Evolutionary conservation across 441 rosid genomes (phyloP).

Genomic region (Erodium trifolium): DNA sequence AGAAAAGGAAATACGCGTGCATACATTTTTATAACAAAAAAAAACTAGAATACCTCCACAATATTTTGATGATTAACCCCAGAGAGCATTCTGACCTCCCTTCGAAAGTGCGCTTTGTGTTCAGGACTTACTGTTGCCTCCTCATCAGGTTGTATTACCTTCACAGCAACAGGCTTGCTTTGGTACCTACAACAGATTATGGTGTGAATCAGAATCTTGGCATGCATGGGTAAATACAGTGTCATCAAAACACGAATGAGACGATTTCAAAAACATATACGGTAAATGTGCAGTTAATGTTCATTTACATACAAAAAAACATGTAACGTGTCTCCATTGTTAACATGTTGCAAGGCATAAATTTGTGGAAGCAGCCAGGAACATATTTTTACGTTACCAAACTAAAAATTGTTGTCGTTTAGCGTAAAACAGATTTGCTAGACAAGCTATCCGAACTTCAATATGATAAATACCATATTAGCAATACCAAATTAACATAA

Average conservation of each 20-base stretch:
- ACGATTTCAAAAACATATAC: not conserved
- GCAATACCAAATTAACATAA: no score
- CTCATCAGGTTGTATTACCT: constrained; percentile 40
- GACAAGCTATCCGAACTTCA: no score
- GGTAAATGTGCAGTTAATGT: no score
- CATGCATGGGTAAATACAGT: no score
- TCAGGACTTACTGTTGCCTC: constrained; percentile 25
- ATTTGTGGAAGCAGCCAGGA: no score
- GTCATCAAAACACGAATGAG: not conserved
- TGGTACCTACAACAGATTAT: constrained; percentile 28
- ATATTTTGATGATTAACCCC: constrained; percentile 42
- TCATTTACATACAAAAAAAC: no score
- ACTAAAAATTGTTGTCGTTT: no score
- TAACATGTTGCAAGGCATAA: no score
- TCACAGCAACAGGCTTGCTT: constrained; percentile 42
- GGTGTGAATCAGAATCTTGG: not conserved
- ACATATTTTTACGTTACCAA: no score
- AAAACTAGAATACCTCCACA: constrained; percentile 36
- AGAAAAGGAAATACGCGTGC: not conserved
- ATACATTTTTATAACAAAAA: not conserved
- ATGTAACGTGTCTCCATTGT: no score
- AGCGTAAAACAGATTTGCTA: no score
- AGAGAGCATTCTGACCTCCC: constrained; percentile 50
- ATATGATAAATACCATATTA: no score
- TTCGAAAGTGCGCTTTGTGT: constrained; percentile 38